These are phyloP conservation scores for Venturia carpophila DNA, from an alignment of 2,329 filamentous ascomycete genomes.

Conservation along the genomic window DNA sequence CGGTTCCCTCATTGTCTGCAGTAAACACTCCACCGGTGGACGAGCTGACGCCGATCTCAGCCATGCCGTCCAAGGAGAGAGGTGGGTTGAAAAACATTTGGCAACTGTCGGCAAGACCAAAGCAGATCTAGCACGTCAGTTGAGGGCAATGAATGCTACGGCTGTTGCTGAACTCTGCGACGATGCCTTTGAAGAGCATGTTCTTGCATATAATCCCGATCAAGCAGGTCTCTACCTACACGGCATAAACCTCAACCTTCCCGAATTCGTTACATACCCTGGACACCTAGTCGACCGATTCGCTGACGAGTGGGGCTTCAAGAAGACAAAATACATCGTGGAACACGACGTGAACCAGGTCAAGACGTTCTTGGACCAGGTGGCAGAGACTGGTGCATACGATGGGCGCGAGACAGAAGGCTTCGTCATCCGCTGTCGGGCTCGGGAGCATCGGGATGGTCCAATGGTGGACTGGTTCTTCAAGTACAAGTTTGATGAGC, in stretches of 20 bases:
- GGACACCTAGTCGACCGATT: constrained; percentile 79
- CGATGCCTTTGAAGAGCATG: constrained; percentile 93
- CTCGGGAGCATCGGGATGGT: constrained; percentile 44
- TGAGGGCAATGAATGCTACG: constrained; percentile 78
- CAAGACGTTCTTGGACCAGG: constrained; percentile 71
- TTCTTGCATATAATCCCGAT: constrained; percentile 77
- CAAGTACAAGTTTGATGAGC: constrained; percentile 99
- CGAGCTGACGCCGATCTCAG: constrained; percentile 64
- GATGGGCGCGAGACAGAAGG: constrained; percentile 90
- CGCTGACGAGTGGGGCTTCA: constrained; percentile 88
- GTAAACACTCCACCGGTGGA: constrained; percentile 90
- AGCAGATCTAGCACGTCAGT: constrained; percentile 65
- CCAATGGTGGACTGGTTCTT: constrained; percentile 95
- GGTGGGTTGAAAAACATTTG: constrained; percentile 74
- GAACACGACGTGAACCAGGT: constrained; percentile 68
- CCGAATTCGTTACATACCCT: constrained; percentile 81
- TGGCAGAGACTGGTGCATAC: constrained; percentile 82
- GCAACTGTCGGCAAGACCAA: constrained; percentile 67
- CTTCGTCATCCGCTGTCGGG: constrained; percentile 86
- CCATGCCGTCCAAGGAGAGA: constrained; percentile 78
- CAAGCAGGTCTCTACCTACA: constrained; percentile 88
- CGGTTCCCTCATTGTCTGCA: constrained; percentile 87
- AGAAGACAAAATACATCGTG: constrained; percentile 71
- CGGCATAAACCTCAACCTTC: constrained; percentile 92
- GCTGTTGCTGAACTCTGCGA: constrained; percentile 95